Percentiles rank a stretch among this genome's conserved stretches.
Conservation (phyloP, 257 asterid genomes). For the Prunella vulgaris region DNA sequence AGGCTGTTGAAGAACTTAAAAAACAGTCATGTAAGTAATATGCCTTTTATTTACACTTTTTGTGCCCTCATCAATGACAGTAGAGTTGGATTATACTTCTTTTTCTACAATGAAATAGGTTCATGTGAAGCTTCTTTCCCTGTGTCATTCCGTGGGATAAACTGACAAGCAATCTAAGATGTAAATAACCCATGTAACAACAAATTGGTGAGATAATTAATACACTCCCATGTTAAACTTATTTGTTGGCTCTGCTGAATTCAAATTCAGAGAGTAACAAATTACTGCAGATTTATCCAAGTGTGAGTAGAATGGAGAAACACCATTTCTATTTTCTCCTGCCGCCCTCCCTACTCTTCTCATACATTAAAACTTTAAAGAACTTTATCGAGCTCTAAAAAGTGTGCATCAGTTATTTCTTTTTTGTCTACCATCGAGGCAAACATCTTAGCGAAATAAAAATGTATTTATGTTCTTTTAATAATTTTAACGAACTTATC, state of each 20-base stretch:
- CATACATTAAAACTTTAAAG: neutral
- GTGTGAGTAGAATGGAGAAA: neutral
- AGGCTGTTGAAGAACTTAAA: conserved; percentile 92
- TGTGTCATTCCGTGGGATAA: neutral
- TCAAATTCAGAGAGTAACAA: neutral
- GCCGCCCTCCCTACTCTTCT: neutral
- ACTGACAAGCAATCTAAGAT: neutral
- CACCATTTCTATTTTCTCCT: neutral
- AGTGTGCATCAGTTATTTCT: neutral
- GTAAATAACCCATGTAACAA: neutral
- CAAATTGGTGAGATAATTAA: conserved; percentile 1
- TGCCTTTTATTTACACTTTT: conserved; percentile 6
- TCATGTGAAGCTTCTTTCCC: neutral
- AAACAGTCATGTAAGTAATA: conserved; percentile 67
- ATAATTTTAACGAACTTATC: neutral
- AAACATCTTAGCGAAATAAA: neutral
- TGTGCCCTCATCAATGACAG: conserved; percentile 1
- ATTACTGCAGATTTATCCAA: conserved; percentile 15
- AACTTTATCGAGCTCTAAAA: neutral
- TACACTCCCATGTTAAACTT: neutral
- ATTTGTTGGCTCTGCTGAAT: conserved; percentile 8
- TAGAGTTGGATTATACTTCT: neutral
- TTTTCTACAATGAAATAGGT: neutral
- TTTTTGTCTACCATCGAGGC: neutral
- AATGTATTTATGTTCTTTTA: neutral